A percentile compares a stretch with the other conserved stretches of the same genome.
These are phyloP conservation scores for Capsaspora owczarzaki DNA, from an alignment of 78 protist species.

Conservation along the genomic window DNA sequence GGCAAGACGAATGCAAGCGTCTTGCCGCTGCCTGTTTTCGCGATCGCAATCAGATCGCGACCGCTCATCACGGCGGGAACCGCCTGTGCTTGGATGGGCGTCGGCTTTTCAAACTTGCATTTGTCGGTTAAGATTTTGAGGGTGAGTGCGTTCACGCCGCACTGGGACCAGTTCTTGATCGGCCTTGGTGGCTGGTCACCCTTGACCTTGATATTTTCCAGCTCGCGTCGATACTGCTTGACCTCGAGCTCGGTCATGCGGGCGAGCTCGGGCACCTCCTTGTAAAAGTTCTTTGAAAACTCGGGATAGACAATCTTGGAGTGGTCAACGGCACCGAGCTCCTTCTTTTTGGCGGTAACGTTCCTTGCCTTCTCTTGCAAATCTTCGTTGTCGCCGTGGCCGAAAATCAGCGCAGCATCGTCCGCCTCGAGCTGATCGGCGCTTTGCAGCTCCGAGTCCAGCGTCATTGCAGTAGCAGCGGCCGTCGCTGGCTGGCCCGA, in stretches of 20 bases:
- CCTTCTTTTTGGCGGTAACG: conserved; percentile 27
- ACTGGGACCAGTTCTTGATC: conserved; percentile 73
- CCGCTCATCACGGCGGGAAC: conserved; percentile 87
- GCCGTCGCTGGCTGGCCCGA: no score
- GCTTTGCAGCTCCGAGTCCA: no score
- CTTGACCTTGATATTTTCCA: conserved; percentile 35
- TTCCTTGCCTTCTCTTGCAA: no score
- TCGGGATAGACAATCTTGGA: conserved; percentile 49
- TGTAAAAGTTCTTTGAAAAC: conserved; percentile 78
- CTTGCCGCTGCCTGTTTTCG: conserved; percentile 79
- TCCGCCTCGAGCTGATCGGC: no score
- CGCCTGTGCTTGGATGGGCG: conserved; percentile 85
- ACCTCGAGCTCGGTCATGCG: conserved; percentile 32
- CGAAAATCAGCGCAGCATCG: no score
- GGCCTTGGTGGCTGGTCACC: conserved; percentile 83
- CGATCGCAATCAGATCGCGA: conserved; percentile 82
- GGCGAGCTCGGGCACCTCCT: conserved; percentile 68
- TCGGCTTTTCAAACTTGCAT: conserved; percentile 63
- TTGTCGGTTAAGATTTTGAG: background rate
- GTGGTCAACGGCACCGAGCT: conserved; percentile 71
- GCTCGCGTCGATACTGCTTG: conserved; percentile 6
- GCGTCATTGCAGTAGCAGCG: no score
- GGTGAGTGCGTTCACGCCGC: conserved; percentile 48
- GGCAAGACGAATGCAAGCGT: conserved; percentile 96
- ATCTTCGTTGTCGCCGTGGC: no score